Conservation (phyloP, 2,329 filamentous ascomycete genomes). For the Hymenoscyphus fraxineus region DNA sequence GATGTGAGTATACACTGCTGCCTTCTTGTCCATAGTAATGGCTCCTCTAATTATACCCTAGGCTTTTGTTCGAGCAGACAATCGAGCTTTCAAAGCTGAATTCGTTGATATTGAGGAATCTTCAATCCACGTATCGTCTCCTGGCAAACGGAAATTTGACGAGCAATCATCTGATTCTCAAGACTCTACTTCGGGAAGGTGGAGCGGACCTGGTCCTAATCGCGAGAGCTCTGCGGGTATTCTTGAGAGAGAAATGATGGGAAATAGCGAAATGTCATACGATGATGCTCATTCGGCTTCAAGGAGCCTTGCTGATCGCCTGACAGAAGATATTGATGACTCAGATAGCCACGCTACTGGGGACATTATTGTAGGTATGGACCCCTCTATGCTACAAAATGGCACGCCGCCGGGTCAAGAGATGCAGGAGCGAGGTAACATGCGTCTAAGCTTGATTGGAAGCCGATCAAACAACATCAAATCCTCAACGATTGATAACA, state of each 20-base stretch:
- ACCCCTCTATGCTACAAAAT: conserved; percentile 18
- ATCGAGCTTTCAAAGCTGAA: conserved; percentile 49
- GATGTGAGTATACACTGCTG: conserved; percentile 31
- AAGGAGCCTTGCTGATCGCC: conserved; percentile 6
- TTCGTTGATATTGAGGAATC: conserved; percentile 29
- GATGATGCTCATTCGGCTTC: conserved; percentile 8
- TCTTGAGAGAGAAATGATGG: conserved; percentile 12
- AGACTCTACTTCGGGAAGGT: conserved; percentile 8
- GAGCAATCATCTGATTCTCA: conserved; percentile 16
- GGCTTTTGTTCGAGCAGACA: conserved; percentile 50
- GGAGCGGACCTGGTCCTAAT: conserved; percentile 9
- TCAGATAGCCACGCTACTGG: conserved; percentile 5
- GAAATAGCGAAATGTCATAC: not conserved
- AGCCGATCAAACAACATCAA: conserved; percentile 11
- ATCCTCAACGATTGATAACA: conserved; percentile 24
- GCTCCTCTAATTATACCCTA: conserved; percentile 27
- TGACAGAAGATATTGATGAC: conserved; percentile 11
- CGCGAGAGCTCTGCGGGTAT: conserved; percentile 6
- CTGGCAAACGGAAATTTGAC: conserved; percentile 30
- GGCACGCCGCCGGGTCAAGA: conserved; percentile 18
- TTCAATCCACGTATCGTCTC: conserved; percentile 20
- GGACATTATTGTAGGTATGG: conserved; percentile 28
- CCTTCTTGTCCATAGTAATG: conserved; percentile 17
- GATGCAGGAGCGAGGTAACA: conserved; percentile 31
- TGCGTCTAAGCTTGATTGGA: conserved; percentile 20